Percentiles rank a stretch among this genome's conserved stretches.
These are phyloP conservation scores for Aquilaria malaccensis DNA, from an alignment of 345 rosid genomes.

Conservation along the genomic window DNA sequence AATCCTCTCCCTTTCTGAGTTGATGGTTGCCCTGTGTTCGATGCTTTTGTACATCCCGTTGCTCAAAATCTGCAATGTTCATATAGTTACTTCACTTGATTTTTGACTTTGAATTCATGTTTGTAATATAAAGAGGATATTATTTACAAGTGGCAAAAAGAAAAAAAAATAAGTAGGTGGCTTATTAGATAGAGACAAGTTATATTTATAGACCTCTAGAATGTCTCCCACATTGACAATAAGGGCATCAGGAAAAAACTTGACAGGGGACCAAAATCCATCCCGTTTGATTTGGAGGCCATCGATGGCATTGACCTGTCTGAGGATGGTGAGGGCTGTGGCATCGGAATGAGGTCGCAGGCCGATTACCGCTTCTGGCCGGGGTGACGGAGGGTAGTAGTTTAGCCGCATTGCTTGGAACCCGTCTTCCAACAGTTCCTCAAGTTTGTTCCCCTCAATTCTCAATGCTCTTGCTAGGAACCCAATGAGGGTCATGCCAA, in stretches of 20 bases:
- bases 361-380: slow-evolving; percentile 32
- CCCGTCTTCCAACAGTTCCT: slow-evolving; percentile 28
- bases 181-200: too few species aligned
- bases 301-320: slow-evolving; percentile 2
- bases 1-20: slow-evolving; percentile 19
- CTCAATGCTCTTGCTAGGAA: slow-evolving; percentile 28
- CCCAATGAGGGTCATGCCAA: slow-evolving; percentile 20
- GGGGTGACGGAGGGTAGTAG: slow-evolving; percentile 46
- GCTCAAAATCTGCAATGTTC: slow-evolving; percentile 16
- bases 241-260: slow-evolving; percentile 16
- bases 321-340: slow-evolving; percentile 11
- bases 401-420: slow-evolving; percentile 38
- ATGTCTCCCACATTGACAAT: slow-evolving; percentile 17
- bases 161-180: too few species aligned
- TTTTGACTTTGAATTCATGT: too few species aligned
- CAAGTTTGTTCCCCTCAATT: slow-evolving; percentile 23
- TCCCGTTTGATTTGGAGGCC: too few species aligned
- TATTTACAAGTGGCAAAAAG: too few species aligned
- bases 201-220: slow-evolving; percentile 9
- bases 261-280: slow-evolving; percentile 12
- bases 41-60: slow-evolving; percentile 22
- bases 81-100: too few species aligned
- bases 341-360: slow-evolving; percentile 37
- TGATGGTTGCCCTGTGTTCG: slow-evolving; percentile 18
- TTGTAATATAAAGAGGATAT: too few species aligned